Percentiles rank a stretch among this genome's conserved stretches.
Evolutionary conservation across 202 grass and related monocot genomes (phyloP).

Genomic region (Hordeum pubiflorum): DNA sequence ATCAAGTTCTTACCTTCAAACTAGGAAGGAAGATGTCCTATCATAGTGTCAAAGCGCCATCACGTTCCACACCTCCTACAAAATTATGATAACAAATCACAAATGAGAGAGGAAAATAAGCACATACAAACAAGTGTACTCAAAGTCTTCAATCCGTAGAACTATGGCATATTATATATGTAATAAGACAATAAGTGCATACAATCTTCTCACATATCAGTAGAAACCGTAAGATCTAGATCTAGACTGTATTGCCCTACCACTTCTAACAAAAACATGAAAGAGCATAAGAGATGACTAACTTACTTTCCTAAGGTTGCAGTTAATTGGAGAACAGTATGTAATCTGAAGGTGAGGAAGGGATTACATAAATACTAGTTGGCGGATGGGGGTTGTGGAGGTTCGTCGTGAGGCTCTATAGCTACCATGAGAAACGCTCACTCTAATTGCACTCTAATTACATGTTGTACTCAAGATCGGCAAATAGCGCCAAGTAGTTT

Average conservation of each 20-base stretch:
- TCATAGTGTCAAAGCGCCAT: background rate
- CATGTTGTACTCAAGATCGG: background rate
- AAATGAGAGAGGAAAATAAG: background rate
- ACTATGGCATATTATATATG: background rate
- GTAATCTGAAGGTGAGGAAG: background rate
- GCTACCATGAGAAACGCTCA: background rate
- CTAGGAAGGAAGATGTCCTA: background rate
- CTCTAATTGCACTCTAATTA: background rate
- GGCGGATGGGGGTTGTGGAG: background rate
- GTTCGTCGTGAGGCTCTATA: background rate
- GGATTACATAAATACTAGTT: background rate
- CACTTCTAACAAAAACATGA: background rate
- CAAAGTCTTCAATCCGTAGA: background rate
- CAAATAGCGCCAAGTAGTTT: background rate
- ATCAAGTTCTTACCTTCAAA: conserved; percentile 13
- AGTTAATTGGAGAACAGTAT: background rate
- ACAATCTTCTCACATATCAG: background rate
- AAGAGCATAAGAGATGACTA: background rate
- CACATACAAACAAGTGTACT: background rate
- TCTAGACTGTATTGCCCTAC: background rate
- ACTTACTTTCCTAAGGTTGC: background rate
- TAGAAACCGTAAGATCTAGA: background rate
- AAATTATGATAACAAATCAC: background rate
- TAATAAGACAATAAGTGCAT: background rate
- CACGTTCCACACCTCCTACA: background rate